Percentiles rank a stretch among this genome's conserved stretches.
Conservation (phyloP, 768 basidiomycete species). For the Pleurotus tuber-regium region DNA sequence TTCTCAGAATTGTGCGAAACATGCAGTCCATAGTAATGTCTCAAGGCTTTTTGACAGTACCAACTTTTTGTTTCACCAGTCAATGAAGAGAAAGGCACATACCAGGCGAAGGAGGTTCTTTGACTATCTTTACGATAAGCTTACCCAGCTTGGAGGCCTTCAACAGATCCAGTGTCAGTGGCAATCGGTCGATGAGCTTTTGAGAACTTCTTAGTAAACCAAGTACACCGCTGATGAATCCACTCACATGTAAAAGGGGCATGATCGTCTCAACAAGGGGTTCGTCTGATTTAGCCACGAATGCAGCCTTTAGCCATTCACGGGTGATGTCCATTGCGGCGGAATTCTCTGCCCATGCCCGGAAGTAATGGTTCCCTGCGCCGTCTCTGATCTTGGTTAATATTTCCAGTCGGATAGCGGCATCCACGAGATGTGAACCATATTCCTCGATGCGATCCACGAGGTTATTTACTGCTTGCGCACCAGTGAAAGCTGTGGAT, state of each 20-base stretch:
- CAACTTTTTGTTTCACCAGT: too few relatives aligned
- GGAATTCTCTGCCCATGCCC: conserved; percentile 80
- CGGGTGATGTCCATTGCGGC: conserved; percentile 74
- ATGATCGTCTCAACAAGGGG: conserved; percentile 73
- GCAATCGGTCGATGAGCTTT: conserved; percentile 83
- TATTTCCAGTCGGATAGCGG: conserved; percentile 66
- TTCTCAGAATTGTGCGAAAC: conserved; percentile 28
- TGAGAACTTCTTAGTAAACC: conserved; percentile 5
- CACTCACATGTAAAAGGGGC: conserved; percentile 83
- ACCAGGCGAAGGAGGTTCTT: conserved; percentile 77
- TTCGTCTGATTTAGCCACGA: conserved; percentile 51
- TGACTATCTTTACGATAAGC: conserved; percentile 71
- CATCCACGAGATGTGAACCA: conserved; percentile 63
- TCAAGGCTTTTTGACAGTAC: conserved; percentile 6
- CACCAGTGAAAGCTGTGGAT: conserved; percentile 61
- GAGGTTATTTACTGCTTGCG: conserved; percentile 63
- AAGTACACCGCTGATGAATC: conserved; percentile 13
- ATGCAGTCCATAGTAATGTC: conserved; percentile 18
- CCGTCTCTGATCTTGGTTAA: conserved; percentile 79
- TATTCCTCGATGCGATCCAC: conserved; percentile 56
- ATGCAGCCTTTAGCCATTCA: conserved; percentile 78
- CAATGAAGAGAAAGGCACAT: conserved; percentile 41
- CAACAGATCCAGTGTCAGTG: conserved; percentile 67
- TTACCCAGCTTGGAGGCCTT: conserved; percentile 77
- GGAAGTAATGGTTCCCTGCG: conserved; percentile 83